Conservation (phyloP, 441 rosid genomes). For the Raphanus hybrid region DNA sequence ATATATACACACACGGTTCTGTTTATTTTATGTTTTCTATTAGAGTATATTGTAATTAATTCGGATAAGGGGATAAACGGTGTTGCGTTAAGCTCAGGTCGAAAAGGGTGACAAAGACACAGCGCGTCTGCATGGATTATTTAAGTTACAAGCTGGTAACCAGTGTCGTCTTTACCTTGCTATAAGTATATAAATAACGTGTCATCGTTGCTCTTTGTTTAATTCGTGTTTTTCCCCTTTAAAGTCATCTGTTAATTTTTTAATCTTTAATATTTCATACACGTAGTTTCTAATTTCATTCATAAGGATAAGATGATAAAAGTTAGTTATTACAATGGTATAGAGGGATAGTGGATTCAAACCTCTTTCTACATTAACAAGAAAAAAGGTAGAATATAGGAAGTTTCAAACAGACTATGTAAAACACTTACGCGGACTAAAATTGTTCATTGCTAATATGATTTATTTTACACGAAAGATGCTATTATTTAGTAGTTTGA, state of each 20-base stretch:
- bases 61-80: neutral
- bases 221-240: neutral
- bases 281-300: too few species aligned
- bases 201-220: neutral
- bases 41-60: neutral
- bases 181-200: neutral
- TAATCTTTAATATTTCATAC: too few species aligned
- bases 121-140: conserved; percentile 10
- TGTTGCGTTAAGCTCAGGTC: conserved; percentile 1
- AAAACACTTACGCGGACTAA: neutral
- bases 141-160: neutral
- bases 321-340: neutral
- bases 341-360: neutral
- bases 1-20: neutral
- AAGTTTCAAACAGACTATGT: neutral
- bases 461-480: neutral
- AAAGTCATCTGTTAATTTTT: neutral
- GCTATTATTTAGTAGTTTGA: neutral
- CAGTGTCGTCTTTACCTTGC: neutral
- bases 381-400: neutral
- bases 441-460: neutral
- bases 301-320: neutral
- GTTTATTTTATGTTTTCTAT: neutral
- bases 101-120: conserved; percentile 5
- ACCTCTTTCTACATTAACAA: neutral